Evolutionary conservation across 148 eudicot genomes (phyloP).

Genomic region (Chenopodium suecicum): DNA sequence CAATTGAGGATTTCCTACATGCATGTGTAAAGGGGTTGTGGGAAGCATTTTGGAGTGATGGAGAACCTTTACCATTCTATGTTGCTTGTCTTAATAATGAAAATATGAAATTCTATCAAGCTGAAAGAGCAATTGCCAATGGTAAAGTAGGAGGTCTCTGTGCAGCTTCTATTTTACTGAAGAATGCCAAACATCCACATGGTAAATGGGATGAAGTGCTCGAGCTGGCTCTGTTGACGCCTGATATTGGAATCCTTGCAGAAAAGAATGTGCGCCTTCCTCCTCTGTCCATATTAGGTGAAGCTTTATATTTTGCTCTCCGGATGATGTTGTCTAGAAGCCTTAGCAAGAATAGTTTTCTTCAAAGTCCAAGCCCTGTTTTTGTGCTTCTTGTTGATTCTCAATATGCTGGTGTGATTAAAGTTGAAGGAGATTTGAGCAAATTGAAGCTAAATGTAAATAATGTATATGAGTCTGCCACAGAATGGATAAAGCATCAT

Average conservation of each 20-base stretch:
- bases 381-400: slow-evolving; percentile 76
- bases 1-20: slow-evolving; percentile 89
- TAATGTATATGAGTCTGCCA: slow-evolving; percentile 77
- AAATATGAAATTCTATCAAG: slow-evolving; percentile 79
- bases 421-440: slow-evolving; percentile 81
- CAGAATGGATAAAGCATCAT: slow-evolving; percentile 68
- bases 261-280: slow-evolving; percentile 48
- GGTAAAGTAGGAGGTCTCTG: slow-evolving; percentile 76
- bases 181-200: slow-evolving; percentile 82
- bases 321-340: slow-evolving; percentile 82
- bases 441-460: slow-evolving; percentile 63
- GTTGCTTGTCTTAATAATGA: slow-evolving; percentile 59
- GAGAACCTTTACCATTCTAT: slow-evolving; percentile 63
- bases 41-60: slow-evolving; percentile 89
- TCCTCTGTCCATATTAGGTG: slow-evolving; percentile 55
- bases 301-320: slow-evolving; percentile 75
- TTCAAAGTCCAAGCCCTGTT: slow-evolving; percentile 60
- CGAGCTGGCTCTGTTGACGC: slow-evolving; percentile 70
- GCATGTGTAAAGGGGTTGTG: slow-evolving; percentile 81
- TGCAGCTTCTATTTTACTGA: slow-evolving; percentile 72
- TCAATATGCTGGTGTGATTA: slow-evolving; percentile 74
- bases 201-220: slow-evolving; percentile 94
- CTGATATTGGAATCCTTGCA: slow-evolving; percentile 56
- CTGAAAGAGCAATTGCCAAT: slow-evolving; percentile 76
- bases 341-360: slow-evolving; percentile 59